Percentiles rank a stretch among this genome's conserved stretches.
These are phyloP conservation scores for Periconia sp. DNA, from an alignment of 2,329 filamentous ascomycete species.

Conservation along the genomic window DNA sequence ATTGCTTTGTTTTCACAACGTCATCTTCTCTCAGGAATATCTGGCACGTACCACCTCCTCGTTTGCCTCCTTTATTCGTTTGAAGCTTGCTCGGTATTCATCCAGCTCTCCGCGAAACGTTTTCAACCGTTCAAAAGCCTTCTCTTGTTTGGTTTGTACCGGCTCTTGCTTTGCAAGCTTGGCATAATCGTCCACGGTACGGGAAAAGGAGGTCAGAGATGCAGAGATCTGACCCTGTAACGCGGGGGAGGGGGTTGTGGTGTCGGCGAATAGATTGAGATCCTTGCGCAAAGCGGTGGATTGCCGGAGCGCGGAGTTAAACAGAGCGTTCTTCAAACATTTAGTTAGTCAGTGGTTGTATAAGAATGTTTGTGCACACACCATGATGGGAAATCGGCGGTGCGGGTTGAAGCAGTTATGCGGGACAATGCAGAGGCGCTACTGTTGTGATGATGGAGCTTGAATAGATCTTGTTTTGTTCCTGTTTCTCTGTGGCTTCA, in stretches of 20 bases:
- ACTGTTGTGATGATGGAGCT: not conserved
- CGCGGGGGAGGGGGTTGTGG: constrained; percentile 60
- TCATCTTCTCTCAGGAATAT: not conserved
- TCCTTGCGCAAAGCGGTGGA: constrained; percentile 77
- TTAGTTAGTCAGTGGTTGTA: not conserved
- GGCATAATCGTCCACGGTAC: constrained; percentile 91
- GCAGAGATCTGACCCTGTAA: constrained; percentile 56
- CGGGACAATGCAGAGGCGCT: not conserved
- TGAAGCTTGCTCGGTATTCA: constrained; percentile 77
- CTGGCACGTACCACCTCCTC: constrained; percentile 66
- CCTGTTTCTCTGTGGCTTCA: not conserved
- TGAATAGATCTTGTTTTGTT: too few species aligned
- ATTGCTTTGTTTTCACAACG: not conserved
- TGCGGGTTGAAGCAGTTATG: too few species aligned
- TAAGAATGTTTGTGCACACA: constrained; percentile 10
- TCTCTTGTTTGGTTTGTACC: constrained; percentile 86
- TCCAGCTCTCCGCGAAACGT: constrained; percentile 81
- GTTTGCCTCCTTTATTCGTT: constrained; percentile 72
- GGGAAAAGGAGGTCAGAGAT: constrained; percentile 75
- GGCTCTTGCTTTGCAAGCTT: constrained; percentile 84
- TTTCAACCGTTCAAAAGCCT: constrained; percentile 81
- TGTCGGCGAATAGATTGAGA: constrained; percentile 68
- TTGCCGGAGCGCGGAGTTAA: constrained; percentile 84
- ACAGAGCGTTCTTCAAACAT: constrained; percentile 69
- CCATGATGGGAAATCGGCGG: constrained; percentile 15